Evolutionary conservation across 768 basidiomycete species (phyloP).

Genomic region (Tremella fuciformis): DNA sequence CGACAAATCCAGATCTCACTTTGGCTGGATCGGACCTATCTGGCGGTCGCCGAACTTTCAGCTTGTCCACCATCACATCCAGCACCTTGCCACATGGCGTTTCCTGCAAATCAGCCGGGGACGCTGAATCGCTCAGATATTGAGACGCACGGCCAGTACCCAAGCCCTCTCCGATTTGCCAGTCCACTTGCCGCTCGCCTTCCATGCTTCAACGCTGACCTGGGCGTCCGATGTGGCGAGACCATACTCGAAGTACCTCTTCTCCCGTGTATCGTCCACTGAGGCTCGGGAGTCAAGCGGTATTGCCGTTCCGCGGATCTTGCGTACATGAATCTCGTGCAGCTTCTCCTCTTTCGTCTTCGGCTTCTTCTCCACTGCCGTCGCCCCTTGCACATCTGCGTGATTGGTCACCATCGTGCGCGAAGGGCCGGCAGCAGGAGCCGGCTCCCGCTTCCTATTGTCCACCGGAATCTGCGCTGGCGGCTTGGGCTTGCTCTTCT

Average conservation of each 20-base stretch:
- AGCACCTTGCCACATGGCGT: slow-evolving; percentile 35
- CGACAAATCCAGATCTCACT: slow-evolving; percentile 10
- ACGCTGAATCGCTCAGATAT: not conserved
- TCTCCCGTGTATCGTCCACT: slow-evolving; percentile 9
- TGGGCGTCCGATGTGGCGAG: slow-evolving; percentile 3
- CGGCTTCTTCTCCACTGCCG: slow-evolving; percentile 7
- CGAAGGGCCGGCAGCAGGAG: too few relatives aligned
- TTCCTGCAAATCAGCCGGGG: slow-evolving; percentile 15
- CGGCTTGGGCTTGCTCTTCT: slow-evolving; percentile 33
- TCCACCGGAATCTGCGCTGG: slow-evolving; percentile 16
- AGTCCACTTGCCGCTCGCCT: slow-evolving; percentile 22
- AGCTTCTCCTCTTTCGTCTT: slow-evolving; percentile 40
- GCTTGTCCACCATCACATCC: slow-evolving; percentile 23
- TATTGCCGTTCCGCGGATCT: slow-evolving; percentile 23
- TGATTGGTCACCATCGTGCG: not conserved
- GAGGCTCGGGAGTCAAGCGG: slow-evolving; percentile 11
- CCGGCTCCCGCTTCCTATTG: not conserved
- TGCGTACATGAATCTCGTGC: slow-evolving; percentile 38
- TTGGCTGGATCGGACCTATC: slow-evolving; percentile 17
- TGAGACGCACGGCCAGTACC: slow-evolving; percentile 25
- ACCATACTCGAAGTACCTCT: slow-evolving; percentile 37
- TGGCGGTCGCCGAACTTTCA: slow-evolving; percentile 13
- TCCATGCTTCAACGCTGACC: slow-evolving; percentile 12
- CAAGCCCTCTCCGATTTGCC: slow-evolving; percentile 28
- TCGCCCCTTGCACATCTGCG: not conserved